A percentile compares a stretch with the other conserved stretches of the same genome.
These are phyloP conservation scores for Cystofilobasidium macerans DNA, from an alignment of 768 basidiomycete species.

Conservation along the genomic window DNA sequence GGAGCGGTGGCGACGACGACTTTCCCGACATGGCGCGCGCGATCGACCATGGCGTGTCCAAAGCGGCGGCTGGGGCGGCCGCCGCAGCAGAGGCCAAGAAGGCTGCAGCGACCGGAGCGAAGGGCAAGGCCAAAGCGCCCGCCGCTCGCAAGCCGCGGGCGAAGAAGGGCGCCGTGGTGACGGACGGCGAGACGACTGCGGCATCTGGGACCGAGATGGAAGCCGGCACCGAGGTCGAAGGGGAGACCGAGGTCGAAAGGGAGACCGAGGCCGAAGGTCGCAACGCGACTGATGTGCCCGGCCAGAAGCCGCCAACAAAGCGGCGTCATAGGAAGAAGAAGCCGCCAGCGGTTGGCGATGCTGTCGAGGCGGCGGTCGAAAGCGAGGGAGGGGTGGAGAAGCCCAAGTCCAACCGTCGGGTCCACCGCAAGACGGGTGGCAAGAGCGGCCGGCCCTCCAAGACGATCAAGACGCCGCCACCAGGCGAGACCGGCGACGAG, in stretches of 20 bases:
- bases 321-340: constrained; percentile 7
- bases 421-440: too few species aligned
- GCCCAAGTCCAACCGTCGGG: neutral
- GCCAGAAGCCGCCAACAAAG: neutral
- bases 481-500: neutral
- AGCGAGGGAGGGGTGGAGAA: neutral
- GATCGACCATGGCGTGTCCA: neutral
- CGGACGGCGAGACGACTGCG: neutral
- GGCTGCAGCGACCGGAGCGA: too few species aligned
- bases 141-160: too few species aligned
- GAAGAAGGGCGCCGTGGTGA: neutral
- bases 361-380: neutral
- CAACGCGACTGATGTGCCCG: neutral
- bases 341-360: neutral
- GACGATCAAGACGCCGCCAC: constrained; percentile 14
- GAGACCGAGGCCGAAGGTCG: too few species aligned
- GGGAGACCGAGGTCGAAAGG: too few species aligned
- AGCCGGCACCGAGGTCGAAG: too few species aligned
- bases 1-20: neutral
- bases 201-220: neutral
- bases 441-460: constrained; percentile 10
- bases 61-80: too few species aligned
- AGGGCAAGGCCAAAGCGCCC: neutral
- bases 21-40: neutral
- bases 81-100: too few species aligned